Evolutionary conservation across 257 asterid genomes (phyloP), one percentile per base, ranked within the genome.

Genomic region (Perilla frutescens): DNA sequence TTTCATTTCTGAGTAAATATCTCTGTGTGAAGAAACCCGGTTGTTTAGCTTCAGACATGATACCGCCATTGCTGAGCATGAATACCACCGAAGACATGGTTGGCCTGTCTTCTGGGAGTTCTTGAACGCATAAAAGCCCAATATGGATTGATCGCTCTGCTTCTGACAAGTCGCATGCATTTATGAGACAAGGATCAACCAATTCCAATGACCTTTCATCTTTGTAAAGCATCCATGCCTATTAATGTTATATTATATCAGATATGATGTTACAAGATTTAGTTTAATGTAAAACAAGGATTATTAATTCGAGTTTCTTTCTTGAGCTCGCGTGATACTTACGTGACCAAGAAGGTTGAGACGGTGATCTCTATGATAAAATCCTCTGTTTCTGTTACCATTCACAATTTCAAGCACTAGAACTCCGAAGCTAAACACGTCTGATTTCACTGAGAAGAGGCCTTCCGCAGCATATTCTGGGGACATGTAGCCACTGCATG

Each of bases 321-420:
- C 3, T n/a, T n/a, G n/a, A 20, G 37, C 37, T 34, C 37, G 37
- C 37, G n/a, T 0, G 0, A 70, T 55, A 63, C 62, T 68, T 79
- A 83, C 84, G 70, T 83, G 72, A 69, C 82, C 82, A 11, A 80
- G 80, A 61, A 83, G 82, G 79, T 71, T 83, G 41, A 43, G 75
- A 20, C 11, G 32, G 29, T 50, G 72, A 20, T 77, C 81, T 8
- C 26, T 4, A 6, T 74, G 49, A 5, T 9, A 14, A 62, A 79
- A 80, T 34, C 78, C 71, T 10, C 75, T 74, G 70, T 74, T 80
- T 51, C 63, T 76, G 51, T 56, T 69, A 13, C 81, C 84, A 20
- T 65, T 74, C 5, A 83, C 68, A 9, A 83, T 80, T 29, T 83
- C 84, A 1, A 83, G 73, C 13, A 70, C 71, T 8, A 80, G 8